Evolutionary conservation across 495 filamentous ascomycete genomes (phyloP).

Genomic region (Talaromyces nanjingensis): DNA sequence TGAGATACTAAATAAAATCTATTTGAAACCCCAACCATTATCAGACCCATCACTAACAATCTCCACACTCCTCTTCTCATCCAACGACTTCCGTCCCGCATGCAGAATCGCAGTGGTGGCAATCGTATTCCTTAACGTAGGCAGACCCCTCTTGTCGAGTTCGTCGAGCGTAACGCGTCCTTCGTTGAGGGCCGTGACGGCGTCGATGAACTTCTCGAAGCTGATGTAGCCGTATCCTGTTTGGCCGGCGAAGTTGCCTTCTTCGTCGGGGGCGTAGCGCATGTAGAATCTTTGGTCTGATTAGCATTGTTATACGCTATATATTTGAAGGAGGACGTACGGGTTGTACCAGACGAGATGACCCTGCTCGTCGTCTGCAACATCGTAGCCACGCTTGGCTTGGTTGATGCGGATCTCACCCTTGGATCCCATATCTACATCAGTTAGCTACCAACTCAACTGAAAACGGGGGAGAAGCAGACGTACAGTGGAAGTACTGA

Average conservation of each 20-base stretch:
- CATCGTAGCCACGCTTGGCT: constrained; percentile 89
- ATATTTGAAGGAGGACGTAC: constrained; percentile 17
- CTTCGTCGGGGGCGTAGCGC: constrained; percentile 90
- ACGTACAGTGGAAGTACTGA: constrained; percentile 83
- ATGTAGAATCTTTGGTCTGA: constrained; percentile 65
- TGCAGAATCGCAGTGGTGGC: constrained; percentile 87
- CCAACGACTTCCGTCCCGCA: constrained; percentile 72
- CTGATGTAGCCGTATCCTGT: constrained; percentile 88
- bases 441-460: constrained; percentile 7
- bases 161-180: constrained; percentile 62
- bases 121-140: constrained; percentile 82
- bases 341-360: constrained; percentile 81
- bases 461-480: not conserved
- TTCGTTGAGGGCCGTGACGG: constrained; percentile 69
- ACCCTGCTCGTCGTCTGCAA: constrained; percentile 69
- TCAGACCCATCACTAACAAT: constrained; percentile 49
- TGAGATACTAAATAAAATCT: constrained; percentile 14
- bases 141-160: constrained; percentile 71
- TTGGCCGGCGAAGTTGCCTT: constrained; percentile 89
- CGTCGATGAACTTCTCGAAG: constrained; percentile 95
- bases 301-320: not conserved
- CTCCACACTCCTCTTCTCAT: constrained; percentile 69
- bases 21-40: constrained; percentile 65
- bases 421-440: constrained; percentile 60
- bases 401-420: constrained; percentile 89